phyloP scores from a whole-genome alignment of 768 basidiomycete species.

The Boletus bicolor region DNA sequence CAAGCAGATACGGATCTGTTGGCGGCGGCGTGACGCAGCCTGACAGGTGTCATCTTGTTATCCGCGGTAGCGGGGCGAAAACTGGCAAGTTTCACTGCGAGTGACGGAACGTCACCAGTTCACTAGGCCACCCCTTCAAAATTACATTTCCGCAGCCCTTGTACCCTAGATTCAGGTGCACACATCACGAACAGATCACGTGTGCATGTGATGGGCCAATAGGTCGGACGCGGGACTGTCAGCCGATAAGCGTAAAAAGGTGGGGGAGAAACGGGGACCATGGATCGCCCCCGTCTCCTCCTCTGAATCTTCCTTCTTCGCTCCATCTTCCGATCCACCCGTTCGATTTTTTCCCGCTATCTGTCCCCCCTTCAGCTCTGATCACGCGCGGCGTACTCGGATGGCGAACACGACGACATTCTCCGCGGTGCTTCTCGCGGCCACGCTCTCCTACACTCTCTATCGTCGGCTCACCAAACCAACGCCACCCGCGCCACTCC shows the following conservation, averaged over 20 bases:
- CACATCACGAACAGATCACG: background rate
- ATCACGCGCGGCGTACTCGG: slow-evolving; percentile 4
- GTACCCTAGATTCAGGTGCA: background rate
- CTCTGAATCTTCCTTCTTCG: slow-evolving; percentile 21
- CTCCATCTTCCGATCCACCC: slow-evolving; percentile 13
- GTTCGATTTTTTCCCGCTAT: background rate
- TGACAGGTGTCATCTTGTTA: background rate
- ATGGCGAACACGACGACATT: slow-evolving; percentile 13
- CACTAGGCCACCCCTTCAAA: background rate
- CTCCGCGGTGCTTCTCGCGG: slow-evolving; percentile 22
- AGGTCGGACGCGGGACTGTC: background rate
- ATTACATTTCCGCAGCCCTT: background rate
- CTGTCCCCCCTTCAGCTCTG: background rate
- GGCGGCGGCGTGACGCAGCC: background rate
- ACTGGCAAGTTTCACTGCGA: background rate
- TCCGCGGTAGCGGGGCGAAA: too few relatives aligned
- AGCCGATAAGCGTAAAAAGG: slow-evolving; percentile 12
- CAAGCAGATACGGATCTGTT: background rate
- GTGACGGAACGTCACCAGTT: background rate
- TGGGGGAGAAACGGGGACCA: background rate
- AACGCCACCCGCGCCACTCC: slow-evolving; percentile 39
- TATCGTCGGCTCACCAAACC: slow-evolving; percentile 15
- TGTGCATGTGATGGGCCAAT: background rate
- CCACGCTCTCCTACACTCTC: slow-evolving; percentile 13
- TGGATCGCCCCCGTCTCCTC: background rate